Evolutionary conservation across 306 rosid genomes (phyloP), one percentile per base, ranked within the genome.

Genomic region (Arachis stenosperma): DNA sequence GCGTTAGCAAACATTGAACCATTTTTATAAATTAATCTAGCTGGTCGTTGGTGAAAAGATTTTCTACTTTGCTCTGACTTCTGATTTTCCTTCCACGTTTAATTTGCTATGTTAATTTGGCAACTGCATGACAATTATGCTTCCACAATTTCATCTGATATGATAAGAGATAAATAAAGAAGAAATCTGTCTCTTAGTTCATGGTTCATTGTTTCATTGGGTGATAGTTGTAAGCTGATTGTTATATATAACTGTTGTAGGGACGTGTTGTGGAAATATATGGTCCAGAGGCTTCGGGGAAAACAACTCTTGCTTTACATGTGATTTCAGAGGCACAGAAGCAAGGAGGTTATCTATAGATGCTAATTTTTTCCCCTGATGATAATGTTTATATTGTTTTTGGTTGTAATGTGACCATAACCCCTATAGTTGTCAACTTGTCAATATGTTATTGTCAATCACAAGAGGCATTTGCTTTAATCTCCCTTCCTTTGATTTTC

Each of bases 201-300:
- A 39, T 66, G 53, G 36, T 8, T 39, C 36, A 50, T 22, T 57
- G 61, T n/a, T 77, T 70, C 27, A 58, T 7, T 17, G 5, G 41
- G 51, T 48, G 33, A 5, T 62, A 41, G 9, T 40, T 67, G 7
- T 74, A 52, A 37, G 7, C 46, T 71, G 69, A 44, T 65, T 79
- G 13, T 82, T 76, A 65, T 76, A 71, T 79, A 65, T 17, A 54
- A 78, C 50, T 50, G 7, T 50, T 80, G 65, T 59, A 93, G 98
- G 98, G 98, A 33, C 96, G 96, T 47, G 96, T 93, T 61, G 96
- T 86, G 84, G 97, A 93, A 89, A 87, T 93, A 75, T 93, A 83
- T 59, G 96, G 97, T 63, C 96, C 97, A 29, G 98, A 93, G 83
- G 97, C 97, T 69, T 91, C 98, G 67, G 98, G 97, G 66, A 90